phyloP scores from a whole-genome alignment of 1,139 yeast genomes.

The Lodderomyces pseudojiufengensis region DNA sequence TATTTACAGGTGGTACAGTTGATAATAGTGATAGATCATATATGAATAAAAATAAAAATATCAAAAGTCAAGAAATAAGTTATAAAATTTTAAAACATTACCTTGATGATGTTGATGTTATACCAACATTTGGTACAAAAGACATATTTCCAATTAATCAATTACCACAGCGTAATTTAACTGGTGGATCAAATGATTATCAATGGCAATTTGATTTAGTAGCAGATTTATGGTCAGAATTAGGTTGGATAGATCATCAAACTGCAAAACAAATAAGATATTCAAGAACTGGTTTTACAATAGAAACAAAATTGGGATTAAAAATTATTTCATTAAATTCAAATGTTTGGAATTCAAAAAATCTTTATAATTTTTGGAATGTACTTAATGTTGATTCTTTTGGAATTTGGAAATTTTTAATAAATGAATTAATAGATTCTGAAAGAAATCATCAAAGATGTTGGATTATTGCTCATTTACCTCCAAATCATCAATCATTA shows the following conservation, averaged over 20 bases:
- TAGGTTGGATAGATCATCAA: conserved; percentile 37
- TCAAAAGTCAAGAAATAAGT: conserved; percentile 16
- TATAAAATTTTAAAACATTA: conserved; percentile 22
- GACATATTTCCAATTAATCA: conserved; percentile 29
- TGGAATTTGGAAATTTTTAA: conserved; percentile 28
- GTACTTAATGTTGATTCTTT: conserved; percentile 21
- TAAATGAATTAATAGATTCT: conserved; percentile 27
- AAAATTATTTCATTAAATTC: conserved; percentile 31
- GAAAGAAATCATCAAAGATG: conserved; percentile 28
- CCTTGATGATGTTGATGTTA: conserved; percentile 21
- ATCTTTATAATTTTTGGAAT: conserved; percentile 23
- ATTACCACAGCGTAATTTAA: conserved; percentile 17
- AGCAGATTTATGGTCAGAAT: conserved; percentile 26
- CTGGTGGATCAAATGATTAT: conserved; percentile 13
- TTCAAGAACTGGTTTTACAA: conserved; percentile 24
- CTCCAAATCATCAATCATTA: conserved; percentile 20
- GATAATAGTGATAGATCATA: conserved; percentile 22
- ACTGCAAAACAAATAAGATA: conserved; percentile 30
- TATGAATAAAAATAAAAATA: conserved; percentile 15
- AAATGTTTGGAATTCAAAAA: conserved; percentile 28
- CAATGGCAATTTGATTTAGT: conserved; percentile 30
- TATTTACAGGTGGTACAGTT: conserved; percentile 30
- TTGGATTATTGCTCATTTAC: conserved; percentile 33
- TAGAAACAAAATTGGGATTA: conserved; percentile 23
- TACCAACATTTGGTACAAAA: conserved; percentile 26